Conservation (phyloP, 257 asterid species). For the Echites panduratus region DNA sequence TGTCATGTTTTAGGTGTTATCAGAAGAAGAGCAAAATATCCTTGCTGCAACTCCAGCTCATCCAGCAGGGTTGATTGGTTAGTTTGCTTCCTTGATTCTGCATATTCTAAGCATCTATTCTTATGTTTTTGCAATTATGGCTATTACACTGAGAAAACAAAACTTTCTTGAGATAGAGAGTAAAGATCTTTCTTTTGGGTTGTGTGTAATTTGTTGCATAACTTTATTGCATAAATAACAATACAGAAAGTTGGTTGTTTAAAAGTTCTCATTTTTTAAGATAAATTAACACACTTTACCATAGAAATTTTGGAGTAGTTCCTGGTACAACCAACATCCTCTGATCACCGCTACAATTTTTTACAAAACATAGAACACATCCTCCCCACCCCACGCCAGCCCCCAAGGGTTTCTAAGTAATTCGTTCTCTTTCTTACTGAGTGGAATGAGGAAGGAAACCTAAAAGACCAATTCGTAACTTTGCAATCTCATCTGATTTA, state of each 20-base stretch:
- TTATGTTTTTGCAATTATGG: neutral
- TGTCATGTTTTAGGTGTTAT: conserved; percentile 42
- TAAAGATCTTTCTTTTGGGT: conserved; percentile 1
- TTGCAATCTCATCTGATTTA: neutral
- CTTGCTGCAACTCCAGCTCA: conserved; percentile 94
- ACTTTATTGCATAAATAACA: neutral
- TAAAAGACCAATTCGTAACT: neutral
- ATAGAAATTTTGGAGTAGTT: neutral
- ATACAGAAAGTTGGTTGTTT: no score
- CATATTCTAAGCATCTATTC: conserved; percentile 2
- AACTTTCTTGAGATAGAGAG: neutral
- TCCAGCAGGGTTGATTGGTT: conserved; percentile 86
- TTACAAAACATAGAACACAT: neutral
- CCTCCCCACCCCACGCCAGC: no score
- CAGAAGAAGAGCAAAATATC: conserved; percentile 77
- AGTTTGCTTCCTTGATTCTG: conserved; percentile 23
- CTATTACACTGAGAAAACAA: neutral
- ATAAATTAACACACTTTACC: neutral
- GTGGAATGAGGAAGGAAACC: neutral
- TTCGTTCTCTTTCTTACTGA: neutral
- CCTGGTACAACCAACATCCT: neutral
- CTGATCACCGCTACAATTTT: neutral
- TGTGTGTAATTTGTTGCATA: neutral
- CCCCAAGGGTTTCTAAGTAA: neutral
- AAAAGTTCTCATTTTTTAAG: neutral